Base-by-base conservation (phyloP, 805 yeast species). In the Metahyphopichia silvanorum region DNA sequence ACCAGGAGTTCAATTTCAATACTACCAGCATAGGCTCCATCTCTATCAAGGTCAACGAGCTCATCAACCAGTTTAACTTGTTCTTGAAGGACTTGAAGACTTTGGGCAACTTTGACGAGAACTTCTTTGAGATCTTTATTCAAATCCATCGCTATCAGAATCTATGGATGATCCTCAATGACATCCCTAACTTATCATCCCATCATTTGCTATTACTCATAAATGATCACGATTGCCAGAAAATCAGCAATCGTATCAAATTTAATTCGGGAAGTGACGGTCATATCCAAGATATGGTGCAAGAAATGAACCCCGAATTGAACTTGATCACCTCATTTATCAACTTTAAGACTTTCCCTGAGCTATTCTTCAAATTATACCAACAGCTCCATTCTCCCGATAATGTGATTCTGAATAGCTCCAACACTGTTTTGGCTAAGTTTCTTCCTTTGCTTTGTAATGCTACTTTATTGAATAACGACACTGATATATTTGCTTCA, bases 131-230 rank as follows among this genome's bases (percentile, higher is more conserved):
- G 23, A 32, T 52, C 12, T 39, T 48, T 16, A 42, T 57, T 31
- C 57, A 53, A 30, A 37, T 50, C n/a, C 43, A 49, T 23, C 42
- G 57, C 15, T 55, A 53, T 37, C 47, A 46, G 22, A 33, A 38
- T 12, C 47, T 57, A 38, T 43, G 41, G 20, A 19, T 13, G 3
- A 43, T 55, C 21, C 40, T 59, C 17, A 46, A 41, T 16, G 14
- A 33, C 7, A 25, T 37, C 14, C 39, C 44, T 2, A 34, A 35
- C 12, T 32, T 41, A 8, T 24, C 33, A 6, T 28, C 41, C 9
- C 10, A 29, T 17, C 33, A 31, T 19, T 32, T 46, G 30, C 17
- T 32, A 14, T 30, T 32, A 23, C 33, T 48, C 6, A 27, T 42
- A 10, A 21, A 31, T 12, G 40, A 43, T 25, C 31, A 33, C 5